phyloP scores from a whole-genome alignment of 2,329 filamentous ascomycete genomes.

The Parafenestella ontariensis region DNA sequence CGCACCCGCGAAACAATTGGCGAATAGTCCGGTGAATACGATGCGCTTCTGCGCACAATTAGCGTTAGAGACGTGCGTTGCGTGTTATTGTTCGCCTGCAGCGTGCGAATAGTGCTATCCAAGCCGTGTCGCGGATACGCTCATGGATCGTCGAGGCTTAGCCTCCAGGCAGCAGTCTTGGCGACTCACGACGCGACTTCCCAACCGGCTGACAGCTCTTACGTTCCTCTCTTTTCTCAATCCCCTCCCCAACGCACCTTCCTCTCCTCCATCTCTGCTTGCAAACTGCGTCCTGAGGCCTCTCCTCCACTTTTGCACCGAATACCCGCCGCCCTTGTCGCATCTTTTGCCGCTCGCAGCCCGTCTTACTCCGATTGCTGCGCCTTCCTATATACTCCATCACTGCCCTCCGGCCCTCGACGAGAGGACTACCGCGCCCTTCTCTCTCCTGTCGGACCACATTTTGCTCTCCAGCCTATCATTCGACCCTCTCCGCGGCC shows the following conservation, averaged over 20 bases:
- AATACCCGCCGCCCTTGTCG: slow-evolving; percentile 33
- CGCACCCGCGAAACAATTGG: slow-evolving; percentile 14
- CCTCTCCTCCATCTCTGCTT: slow-evolving; percentile 22
- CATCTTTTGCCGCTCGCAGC: slow-evolving; percentile 33
- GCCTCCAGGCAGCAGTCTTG: slow-evolving; percentile 33
- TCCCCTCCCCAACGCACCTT: slow-evolving; percentile 26
- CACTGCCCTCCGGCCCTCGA: slow-evolving; percentile 25
- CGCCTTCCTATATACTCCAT: slow-evolving; percentile 45
- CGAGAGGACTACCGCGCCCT: slow-evolving; percentile 40
- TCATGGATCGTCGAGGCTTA: slow-evolving; percentile 30
- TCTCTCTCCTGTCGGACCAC: slow-evolving; percentile 22
- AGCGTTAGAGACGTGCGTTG: slow-evolving; percentile 24
- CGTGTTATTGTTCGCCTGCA: slow-evolving; percentile 20
- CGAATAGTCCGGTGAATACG: slow-evolving; percentile 14
- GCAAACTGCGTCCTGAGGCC: slow-evolving; percentile 37
- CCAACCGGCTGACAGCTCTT: slow-evolving; percentile 14
- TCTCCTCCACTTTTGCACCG: slow-evolving; percentile 28
- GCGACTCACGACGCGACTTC: slow-evolving; percentile 20
- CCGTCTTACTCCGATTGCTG: slow-evolving; percentile 40
- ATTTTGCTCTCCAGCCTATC: background rate
- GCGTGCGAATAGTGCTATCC: slow-evolving; percentile 32
- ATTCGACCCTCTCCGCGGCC: background rate
- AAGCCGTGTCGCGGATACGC: slow-evolving; percentile 26
- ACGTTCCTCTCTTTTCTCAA: slow-evolving; percentile 24
- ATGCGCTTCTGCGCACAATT: slow-evolving; percentile 13